phyloP scores from a whole-genome alignment of 371 early-diverging fungal species.

The Mortierella sp. region DNA sequence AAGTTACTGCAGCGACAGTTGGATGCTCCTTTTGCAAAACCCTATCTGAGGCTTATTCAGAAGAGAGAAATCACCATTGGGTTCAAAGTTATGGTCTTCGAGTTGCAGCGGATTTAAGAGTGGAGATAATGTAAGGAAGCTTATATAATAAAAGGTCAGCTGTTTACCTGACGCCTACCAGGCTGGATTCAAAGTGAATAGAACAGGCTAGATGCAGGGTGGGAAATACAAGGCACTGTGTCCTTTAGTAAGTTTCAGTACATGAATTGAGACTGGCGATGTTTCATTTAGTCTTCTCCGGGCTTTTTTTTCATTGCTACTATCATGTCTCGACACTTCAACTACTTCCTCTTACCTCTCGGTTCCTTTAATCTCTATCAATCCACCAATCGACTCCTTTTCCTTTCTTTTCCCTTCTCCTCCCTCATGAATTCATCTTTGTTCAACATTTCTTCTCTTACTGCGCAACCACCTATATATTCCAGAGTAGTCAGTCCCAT shows the following conservation, averaged over 20 bases:
- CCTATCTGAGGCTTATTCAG: constrained; percentile 14
- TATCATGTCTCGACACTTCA: too few relatives aligned
- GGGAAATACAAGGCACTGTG: too few relatives aligned
- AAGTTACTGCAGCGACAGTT: constrained; percentile 44
- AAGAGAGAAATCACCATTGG: constrained; percentile 48
- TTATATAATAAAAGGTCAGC: neutral
- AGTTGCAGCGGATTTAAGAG: constrained; percentile 18
- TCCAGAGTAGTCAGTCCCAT: neutral
- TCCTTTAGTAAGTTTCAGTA: too few relatives aligned
- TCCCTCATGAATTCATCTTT: neutral
- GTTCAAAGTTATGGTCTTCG: constrained; percentile 48
- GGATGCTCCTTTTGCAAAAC: constrained; percentile 32
- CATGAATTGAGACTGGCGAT: neutral
- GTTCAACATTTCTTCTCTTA: neutral
- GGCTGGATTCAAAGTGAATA: too few relatives aligned
- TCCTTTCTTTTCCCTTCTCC: neutral
- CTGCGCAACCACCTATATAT: neutral
- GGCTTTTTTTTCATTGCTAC: too few relatives aligned
- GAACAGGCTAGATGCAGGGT: too few relatives aligned
- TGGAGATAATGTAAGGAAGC: neutral
- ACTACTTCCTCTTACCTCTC: neutral
- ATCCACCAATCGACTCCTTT: neutral
- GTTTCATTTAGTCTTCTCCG: neutral
- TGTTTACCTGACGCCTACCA: too few relatives aligned
- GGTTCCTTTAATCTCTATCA: neutral